Conservation (phyloP, 208 protist species). For the Ichthyophonus hoferi region DNA sequence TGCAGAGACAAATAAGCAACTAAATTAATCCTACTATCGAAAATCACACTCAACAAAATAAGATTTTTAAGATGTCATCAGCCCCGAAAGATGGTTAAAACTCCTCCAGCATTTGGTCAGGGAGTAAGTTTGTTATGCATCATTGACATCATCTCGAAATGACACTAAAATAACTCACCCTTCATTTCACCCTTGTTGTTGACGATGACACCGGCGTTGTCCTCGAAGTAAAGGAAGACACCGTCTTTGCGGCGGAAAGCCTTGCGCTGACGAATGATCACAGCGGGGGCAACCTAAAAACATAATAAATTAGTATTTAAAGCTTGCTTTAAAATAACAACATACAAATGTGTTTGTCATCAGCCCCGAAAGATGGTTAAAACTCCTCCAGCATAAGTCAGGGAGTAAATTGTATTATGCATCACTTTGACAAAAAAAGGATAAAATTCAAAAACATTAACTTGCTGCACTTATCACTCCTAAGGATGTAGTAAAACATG, state of each 20-base stretch:
- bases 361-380: conserved; percentile 4
- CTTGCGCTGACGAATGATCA: conserved; percentile 98
- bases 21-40: no score
- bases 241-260: conserved; percentile 95
- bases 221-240: conserved; percentile 97
- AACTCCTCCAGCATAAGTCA: conserved; percentile 14
- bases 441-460: no score
- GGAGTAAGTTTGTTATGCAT: not conserved
- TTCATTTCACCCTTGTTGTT: conserved; percentile 99
- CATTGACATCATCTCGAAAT: no score
- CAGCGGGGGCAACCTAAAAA: conserved; percentile 71
- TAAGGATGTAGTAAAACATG: no score
- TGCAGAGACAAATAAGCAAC: no score
- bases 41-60: no score
- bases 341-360: no score
- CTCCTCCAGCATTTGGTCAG: not conserved
- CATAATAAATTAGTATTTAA: no score
- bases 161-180: conserved; percentile 54
- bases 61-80: no score
- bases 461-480: no score
- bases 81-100: conserved; percentile 14
- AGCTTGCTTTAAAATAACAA: no score
- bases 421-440: not conserved
- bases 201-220: conserved; percentile 99
- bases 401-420: not conserved